Evolutionary conservation across 2,329 filamentous ascomycete genomes (phyloP), one percentile per base, ranked within the genome.

Genomic region (Neopestalotiopsis sp.): DNA sequence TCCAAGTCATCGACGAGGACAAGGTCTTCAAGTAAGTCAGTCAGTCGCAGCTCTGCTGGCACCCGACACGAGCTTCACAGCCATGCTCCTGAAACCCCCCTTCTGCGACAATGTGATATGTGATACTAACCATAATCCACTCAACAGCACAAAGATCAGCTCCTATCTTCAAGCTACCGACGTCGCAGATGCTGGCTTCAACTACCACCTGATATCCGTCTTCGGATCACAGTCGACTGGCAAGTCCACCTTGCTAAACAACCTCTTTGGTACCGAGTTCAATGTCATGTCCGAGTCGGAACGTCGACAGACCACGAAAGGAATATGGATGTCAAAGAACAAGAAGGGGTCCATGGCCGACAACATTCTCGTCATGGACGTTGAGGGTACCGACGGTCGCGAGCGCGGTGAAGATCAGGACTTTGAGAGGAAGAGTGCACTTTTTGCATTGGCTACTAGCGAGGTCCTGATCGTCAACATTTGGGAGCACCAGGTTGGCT

Each of bases 311-410:
- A 99, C 96, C 0, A 99, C 96, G 59, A 99, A 98, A 86, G 96
- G 96, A 78, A 99, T 99, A 79, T 99, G 96, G 96, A 92, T 99
- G 92, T 97, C 95, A 73, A 97, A 97, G 85, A 98, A 98, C 83
- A 97, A 97, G 85, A 86, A 87, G 74, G 81, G 84, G 65, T 81
- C 82, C 72, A 98, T 98, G 94, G 95, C 95, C 67, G 94, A 97
- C 76, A 99, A 99, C 81, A 98, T 99, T 76, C 86, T 99, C 71
- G 96, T 99, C 75, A 99, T 99, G 96, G 96, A 99, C 78, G 96
- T 99, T 58, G 96, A 99, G 82, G 96, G 96, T 74, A 98, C 96
- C 12, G 96, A 99, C 80, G 96, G 96, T 66, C 90, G 96, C 74
- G 96, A 99, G 84, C 89, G 96, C 73, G 96, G 96, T 72, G 96